Evolutionary conservation across 768 basidiomycete genomes (phyloP).

Genomic region (Calvatia gigantea): DNA sequence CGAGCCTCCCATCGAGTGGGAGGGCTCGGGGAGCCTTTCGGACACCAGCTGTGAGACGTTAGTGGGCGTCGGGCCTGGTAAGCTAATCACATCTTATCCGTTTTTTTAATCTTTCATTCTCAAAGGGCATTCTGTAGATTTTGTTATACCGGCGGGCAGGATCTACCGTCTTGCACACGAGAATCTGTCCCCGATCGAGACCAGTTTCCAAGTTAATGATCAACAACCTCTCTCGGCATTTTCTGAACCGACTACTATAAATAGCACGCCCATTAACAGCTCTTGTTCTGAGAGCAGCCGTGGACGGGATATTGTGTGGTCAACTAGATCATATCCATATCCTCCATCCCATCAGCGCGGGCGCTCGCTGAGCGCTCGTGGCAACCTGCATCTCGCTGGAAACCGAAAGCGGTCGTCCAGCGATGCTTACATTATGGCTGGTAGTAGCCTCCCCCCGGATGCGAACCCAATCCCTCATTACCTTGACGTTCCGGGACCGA

Average conservation of each 20-base stretch:
- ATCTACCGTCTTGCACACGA: not conserved
- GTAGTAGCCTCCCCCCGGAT: not conserved
- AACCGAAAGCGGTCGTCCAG: slow-evolving; percentile 1
- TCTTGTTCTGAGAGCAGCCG: not conserved
- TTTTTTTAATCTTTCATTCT: not conserved
- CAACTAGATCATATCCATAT: not conserved
- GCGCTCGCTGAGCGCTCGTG: not conserved
- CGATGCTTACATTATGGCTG: not conserved
- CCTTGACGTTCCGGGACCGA: not conserved
- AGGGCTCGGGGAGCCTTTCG: not conserved
- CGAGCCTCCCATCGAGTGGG: not conserved
- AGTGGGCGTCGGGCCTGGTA: not conserved
- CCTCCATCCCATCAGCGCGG: not conserved
- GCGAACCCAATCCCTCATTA: no score
- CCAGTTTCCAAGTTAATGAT: not conserved
- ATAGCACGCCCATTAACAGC: slow-evolving; percentile 2
- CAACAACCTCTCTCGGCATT: not conserved
- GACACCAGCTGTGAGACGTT: not conserved
- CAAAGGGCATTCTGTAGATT: not conserved
- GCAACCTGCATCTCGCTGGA: not conserved
- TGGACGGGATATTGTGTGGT: not conserved
- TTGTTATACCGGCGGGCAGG: not conserved
- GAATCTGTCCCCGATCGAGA: not conserved
- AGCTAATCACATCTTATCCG: not conserved
- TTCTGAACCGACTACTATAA: slow-evolving; percentile 8